phyloP scores from a whole-genome alignment of 192 early-diverging fungal genomes.

The Podila horticola region DNA sequence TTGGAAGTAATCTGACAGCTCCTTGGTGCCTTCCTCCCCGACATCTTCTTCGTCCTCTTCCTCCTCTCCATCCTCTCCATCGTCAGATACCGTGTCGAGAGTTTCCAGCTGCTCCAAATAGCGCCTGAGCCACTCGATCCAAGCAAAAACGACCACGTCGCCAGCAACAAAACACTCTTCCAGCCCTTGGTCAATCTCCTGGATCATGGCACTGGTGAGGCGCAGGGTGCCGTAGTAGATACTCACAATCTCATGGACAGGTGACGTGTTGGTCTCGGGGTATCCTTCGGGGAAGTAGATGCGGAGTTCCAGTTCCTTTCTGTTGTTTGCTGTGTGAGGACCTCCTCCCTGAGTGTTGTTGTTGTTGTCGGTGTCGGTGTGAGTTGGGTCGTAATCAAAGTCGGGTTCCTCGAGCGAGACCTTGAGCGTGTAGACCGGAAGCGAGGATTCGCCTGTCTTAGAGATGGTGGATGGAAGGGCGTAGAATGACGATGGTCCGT shows the following conservation, averaged over 20 bases:
- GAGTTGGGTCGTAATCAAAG: conserved; percentile 32
- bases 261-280: conserved; percentile 44
- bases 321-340: conserved; percentile 3
- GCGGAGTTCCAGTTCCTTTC: conserved; percentile 36
- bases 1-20: conserved; percentile 29
- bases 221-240: conserved; percentile 63
- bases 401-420: conserved; percentile 52
- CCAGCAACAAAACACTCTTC: conserved; percentile 63
- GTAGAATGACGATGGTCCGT: conserved; percentile 47
- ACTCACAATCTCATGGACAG: conserved; percentile 61
- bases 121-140: conserved; percentile 66
- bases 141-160: conserved; percentile 75
- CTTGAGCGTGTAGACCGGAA: conserved; percentile 37
- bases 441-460: not conserved
- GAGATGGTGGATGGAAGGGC: not conserved
- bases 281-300: conserved; percentile 61
- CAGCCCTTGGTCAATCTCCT: conserved; percentile 61
- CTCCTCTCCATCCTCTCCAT: conserved; percentile 3
- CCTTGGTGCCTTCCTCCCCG: conserved; percentile 15
- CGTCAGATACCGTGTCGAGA: not conserved
- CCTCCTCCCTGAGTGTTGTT: not conserved
- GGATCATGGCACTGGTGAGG: conserved; percentile 49
- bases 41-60: conserved; percentile 18
- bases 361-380: not conserved
- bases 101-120: conserved; percentile 55